Evolutionary conservation across 768 basidiomycete species (phyloP), one percentile per base, ranked within the genome.

Genomic region (Boletus rubescentipes): DNA sequence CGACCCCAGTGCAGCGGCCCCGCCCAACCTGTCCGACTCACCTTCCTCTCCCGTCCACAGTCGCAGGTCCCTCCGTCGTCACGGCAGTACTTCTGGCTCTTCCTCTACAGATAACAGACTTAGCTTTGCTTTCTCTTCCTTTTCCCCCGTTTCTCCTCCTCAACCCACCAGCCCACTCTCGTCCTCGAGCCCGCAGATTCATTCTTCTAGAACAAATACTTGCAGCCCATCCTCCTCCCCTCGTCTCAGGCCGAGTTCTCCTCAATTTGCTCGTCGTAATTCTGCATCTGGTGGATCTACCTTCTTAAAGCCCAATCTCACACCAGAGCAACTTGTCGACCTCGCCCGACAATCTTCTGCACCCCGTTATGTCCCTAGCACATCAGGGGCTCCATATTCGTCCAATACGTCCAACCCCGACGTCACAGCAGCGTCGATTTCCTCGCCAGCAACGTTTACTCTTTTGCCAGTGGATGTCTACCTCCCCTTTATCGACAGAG

Each of bases 401-500:
- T 60, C 52, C 36, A 53, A 43, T 49, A n/a, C 21, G 30, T 53
- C 26, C 46, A 49, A 14, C 44, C 40, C 20, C 7, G 55, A 49
- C 52, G 3, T 38, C 5, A 8, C 41, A 11, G 11, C 32, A 9
- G 39, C 35, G 1, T 18, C 64, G 12, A 44, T 53, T 2, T 55
- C 74, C 3, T 60, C 75, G 0, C 82, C 81, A 5, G 80, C 83
- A 2, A 82, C 83, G 2, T 92, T 92, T 65, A 89, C 87, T 0
- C 83, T 83, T 0, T 79, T 93, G 2, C 87, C 88, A 6, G 82
- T 84, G 20, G 85, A 90, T 55, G 81, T 91, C 30, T 86, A 84
- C 60, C 82, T 97, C 14, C 93, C 93, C 1, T 97, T 93, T 72
- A 79, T 95, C 57, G 87, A 95, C 59, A 84, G 93, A 18, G 80